Base-by-base conservation (phyloP, 2,329 filamentous ascomycete genomes). In the Fusarium phyllophilum region DNA sequence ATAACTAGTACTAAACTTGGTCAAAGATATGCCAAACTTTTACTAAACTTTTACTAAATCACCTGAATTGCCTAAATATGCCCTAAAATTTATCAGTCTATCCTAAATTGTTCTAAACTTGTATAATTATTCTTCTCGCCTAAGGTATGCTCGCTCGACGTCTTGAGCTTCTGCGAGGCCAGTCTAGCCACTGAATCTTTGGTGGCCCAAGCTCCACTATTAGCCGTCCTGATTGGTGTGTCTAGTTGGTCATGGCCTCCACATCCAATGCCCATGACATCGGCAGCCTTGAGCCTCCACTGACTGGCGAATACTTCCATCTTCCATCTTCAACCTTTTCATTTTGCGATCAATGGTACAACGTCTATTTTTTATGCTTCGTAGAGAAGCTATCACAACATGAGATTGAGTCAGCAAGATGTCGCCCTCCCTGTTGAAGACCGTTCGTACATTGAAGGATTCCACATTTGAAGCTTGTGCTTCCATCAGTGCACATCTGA, bases 401-500 rank as follows among this genome's bases (percentile, higher is more conserved):
- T 70, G 67, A 70, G 34, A 26, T 42, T 24, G n/a, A 57, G 38
- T 12, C 15, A 33, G 18, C 51, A 70, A 70, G 52, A 70, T 70
- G 67, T 46, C 67, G n/a, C 39, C 64, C 41, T 20, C 67, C 33
- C 3, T 42, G 20, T 62, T 72, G 41, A 67, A 69, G 36, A 71
- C 62, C 24, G 65, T 78, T 31, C 54, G 59, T 9, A 63, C 52
- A 17, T 55, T 78, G 31, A 78, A 71, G 48, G 67, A 74, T 41
- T 65, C 67, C 22, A 66, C 70, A 8, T 67, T 77, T 57, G 51
- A 58, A 38, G 72, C 74, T 33, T 77, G 75, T 65, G 42, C 62
- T 15, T 36, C 44, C 22, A 67, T 78, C 58, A 63, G 45, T 33
- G 34, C 49, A 15, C 56, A 74, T 38, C 38, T 76, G 2, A 75